phyloP scores from a whole-genome alignment of 2,329 filamentous ascomycete species.

The Aureobasidium leucospermi region DNA sequence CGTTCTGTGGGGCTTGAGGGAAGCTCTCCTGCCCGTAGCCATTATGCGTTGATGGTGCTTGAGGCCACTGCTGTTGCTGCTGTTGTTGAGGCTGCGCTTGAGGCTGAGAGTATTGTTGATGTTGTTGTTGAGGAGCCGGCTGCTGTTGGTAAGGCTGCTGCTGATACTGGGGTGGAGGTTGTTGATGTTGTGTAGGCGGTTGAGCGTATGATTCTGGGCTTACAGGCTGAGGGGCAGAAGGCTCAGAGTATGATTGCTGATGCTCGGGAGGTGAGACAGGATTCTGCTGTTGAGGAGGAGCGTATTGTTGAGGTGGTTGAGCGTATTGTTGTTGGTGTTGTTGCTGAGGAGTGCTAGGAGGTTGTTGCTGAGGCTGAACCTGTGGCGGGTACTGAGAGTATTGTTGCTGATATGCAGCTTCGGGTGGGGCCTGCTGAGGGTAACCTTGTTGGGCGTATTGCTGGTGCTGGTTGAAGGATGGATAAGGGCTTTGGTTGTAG shows the following conservation, averaged over 20 bases:
- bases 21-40: conserved; percentile 30
- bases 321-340: conserved; percentile 21
- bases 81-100: conserved; percentile 16
- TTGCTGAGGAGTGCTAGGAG: conserved; percentile 18
- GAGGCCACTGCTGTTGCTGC: conserved; percentile 25
- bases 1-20: conserved; percentile 27
- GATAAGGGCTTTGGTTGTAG: conserved; percentile 46
- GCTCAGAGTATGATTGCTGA: conserved; percentile 28
- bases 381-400: conserved; percentile 25
- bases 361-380: conserved; percentile 15
- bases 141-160: conserved; percentile 18
- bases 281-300: conserved; percentile 26
- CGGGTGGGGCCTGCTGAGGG: conserved; percentile 24
- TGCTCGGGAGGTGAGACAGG: conserved; percentile 26
- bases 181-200: conserved; percentile 29
- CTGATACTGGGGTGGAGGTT: conserved; percentile 21
- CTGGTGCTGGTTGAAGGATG: conserved; percentile 34
- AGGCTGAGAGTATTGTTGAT: conserved; percentile 22
- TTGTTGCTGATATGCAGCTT: conserved; percentile 21
- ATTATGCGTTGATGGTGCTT: conserved; percentile 23
- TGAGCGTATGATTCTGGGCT: conserved; percentile 17
- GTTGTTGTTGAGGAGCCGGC: conserved; percentile 19
- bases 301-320: conserved; percentile 1
- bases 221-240: conserved; percentile 1
- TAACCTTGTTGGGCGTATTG: conserved; percentile 30